Percentiles rank a stretch among this genome's conserved stretches.
Evolutionary conservation across 495 filamentous ascomycete species (phyloP).

Genomic region (Penicillium malachiteum): DNA sequence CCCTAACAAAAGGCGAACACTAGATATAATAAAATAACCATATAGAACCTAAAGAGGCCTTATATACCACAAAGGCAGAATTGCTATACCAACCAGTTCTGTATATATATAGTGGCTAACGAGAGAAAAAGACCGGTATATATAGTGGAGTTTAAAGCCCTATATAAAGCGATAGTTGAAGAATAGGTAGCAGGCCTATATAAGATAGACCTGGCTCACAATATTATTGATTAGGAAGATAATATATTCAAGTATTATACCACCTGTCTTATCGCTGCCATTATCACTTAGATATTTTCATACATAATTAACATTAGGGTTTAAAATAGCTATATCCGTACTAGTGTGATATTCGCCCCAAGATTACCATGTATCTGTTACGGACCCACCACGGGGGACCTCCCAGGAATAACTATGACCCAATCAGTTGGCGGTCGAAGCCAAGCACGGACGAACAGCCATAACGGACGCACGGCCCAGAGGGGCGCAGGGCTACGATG

Average conservation of each 20-base stretch:
- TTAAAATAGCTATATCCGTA: too few relatives aligned
- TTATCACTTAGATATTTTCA: too few relatives aligned
- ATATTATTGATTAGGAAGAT: slow-evolving; percentile 27
- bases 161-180: slow-evolving; percentile 21
- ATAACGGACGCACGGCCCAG: too few relatives aligned
- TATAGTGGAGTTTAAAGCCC: slow-evolving; percentile 30
- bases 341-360: too few relatives aligned
- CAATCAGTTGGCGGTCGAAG: too few relatives aligned
- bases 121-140: slow-evolving; percentile 21
- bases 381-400: too few relatives aligned
- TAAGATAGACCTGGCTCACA: slow-evolving; percentile 23
- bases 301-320: too few relatives aligned
- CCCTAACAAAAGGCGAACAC: slow-evolving; percentile 18
- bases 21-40: slow-evolving; percentile 12
- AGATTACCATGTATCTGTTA: too few relatives aligned
- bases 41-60: slow-evolving; percentile 16
- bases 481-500: too few relatives aligned
- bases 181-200: slow-evolving; percentile 27
- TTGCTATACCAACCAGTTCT: slow-evolving; percentile 25
- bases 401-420: too few relatives aligned
- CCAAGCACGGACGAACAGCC: too few relatives aligned
- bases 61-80: slow-evolving; percentile 16
- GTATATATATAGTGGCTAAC: slow-evolving; percentile 19
- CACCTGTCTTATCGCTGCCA: too few relatives aligned
- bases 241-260: slow-evolving; percentile 30